Evolutionary conservation across 805 yeast genomes (phyloP).

Genomic region (Lipomyces japonicus): DNA sequence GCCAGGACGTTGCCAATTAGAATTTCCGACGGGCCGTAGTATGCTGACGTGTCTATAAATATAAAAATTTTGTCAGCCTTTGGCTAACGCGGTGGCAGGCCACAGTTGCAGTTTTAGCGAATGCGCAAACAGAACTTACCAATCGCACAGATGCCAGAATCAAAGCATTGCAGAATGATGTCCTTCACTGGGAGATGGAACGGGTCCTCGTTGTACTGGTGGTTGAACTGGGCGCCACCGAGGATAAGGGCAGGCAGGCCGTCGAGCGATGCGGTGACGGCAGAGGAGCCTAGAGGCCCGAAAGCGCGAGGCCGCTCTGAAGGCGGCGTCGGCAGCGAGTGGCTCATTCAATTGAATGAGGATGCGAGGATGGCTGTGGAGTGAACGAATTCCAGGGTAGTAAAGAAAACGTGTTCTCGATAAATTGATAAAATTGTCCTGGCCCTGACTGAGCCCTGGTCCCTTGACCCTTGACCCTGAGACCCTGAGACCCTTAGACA

Average conservation of each 20-base stretch:
- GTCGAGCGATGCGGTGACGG: slow-evolving; percentile 16
- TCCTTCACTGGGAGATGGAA: slow-evolving; percentile 52
- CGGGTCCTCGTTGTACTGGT: slow-evolving; percentile 73
- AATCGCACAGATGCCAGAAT: slow-evolving; percentile 66
- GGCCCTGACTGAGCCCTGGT: too few species aligned
- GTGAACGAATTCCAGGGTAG: too few species aligned
- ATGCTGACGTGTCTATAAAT: slow-evolving; percentile 79
- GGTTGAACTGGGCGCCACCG: slow-evolving; percentile 88
- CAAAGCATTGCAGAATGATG: slow-evolving; percentile 58
- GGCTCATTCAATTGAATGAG: too few species aligned
- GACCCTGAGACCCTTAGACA: too few species aligned
- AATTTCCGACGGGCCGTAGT: slow-evolving; percentile 83
- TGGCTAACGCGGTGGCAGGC: too few species aligned
- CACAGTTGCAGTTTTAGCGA: neutral
- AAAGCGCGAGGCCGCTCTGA: slow-evolving; percentile 10
- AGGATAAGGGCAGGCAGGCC: slow-evolving; percentile 51
- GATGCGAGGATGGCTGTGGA: too few species aligned
- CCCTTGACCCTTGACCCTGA: too few species aligned
- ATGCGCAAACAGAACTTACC: slow-evolving; percentile 5
- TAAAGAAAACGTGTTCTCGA: too few species aligned
- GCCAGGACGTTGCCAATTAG: slow-evolving; percentile 65
- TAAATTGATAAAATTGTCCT: too few species aligned
- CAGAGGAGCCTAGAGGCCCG: slow-evolving; percentile 13
- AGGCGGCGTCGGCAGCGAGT: slow-evolving; percentile 22
- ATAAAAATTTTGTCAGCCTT: neutral